Percentiles rank a stretch among this genome's conserved stretches.
phyloP scores from a whole-genome alignment of 2,329 filamentous ascomycete genomes.

The Aspergillus quadrilineatus region DNA sequence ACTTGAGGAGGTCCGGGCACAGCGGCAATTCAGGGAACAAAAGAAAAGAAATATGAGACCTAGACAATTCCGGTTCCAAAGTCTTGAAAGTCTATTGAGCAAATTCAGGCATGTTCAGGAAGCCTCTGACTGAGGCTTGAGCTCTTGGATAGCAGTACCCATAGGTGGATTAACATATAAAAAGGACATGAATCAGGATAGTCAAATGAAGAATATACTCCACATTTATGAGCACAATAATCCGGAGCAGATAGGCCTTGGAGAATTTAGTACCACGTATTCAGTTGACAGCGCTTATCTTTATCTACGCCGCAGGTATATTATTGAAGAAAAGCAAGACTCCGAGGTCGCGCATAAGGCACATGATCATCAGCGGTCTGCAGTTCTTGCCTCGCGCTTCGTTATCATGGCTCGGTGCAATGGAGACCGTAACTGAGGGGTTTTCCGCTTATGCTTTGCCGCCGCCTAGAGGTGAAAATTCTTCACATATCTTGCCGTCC shows the following conservation, averaged over 20 bases:
- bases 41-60: neutral
- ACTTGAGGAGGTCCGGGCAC: neutral
- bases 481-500: slow-evolving; percentile 2
- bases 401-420: slow-evolving; percentile 9
- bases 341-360: neutral
- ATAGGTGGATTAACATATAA: neutral
- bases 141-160: neutral
- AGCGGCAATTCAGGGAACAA: neutral
- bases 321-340: neutral
- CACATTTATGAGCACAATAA: neutral
- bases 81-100: neutral
- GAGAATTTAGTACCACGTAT: neutral
- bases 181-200: neutral
- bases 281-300: neutral
- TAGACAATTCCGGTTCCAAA: neutral
- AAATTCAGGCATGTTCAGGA: neutral
- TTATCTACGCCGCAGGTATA: neutral
- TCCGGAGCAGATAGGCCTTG: neutral
- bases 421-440: slow-evolving; percentile 4
- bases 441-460: slow-evolving; percentile 4
- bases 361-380: slow-evolving; percentile 1
- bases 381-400: neutral
- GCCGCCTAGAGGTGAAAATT: slow-evolving; percentile 5
- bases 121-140: neutral
- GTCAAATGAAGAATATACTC: neutral